These are phyloP conservation scores for Coemansia asiatica DNA, from an alignment of 192 early-diverging fungal species.

Conservation along the genomic window DNA sequence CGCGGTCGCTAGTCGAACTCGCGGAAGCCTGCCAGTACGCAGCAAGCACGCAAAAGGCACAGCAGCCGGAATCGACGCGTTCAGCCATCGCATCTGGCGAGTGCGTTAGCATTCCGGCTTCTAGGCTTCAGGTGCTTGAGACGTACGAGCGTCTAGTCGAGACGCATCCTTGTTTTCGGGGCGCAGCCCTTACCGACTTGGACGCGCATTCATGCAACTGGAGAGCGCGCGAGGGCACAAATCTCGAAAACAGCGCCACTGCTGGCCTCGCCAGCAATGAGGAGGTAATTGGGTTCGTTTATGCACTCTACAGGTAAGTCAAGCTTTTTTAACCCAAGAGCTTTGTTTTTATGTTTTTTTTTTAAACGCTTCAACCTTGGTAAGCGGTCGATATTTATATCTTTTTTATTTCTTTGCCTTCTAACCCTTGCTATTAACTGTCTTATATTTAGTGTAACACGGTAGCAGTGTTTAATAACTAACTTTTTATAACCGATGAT, in stretches of 20 bases:
- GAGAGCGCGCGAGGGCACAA: too few relatives aligned
- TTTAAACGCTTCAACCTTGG: neutral
- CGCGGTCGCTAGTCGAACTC: neutral
- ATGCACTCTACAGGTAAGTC: too few relatives aligned
- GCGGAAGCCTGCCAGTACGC: neutral
- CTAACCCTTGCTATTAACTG: too few relatives aligned
- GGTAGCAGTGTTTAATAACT: too few relatives aligned
- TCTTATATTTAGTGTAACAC: too few relatives aligned
- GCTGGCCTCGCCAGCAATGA: too few relatives aligned
- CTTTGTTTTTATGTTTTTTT: neutral
- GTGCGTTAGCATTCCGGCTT: neutral
- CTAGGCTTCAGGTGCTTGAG: neutral
- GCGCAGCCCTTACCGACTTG: neutral
- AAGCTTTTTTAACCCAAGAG: neutral
- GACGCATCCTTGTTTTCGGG: neutral
- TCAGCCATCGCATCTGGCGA: neutral
- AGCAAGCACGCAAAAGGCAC: neutral
- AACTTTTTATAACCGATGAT: too few relatives aligned
- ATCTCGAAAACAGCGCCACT: too few relatives aligned
- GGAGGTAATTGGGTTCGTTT: too few relatives aligned
- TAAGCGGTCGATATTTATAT: too few relatives aligned
- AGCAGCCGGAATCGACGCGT: neutral
- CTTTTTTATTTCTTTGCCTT: too few relatives aligned
- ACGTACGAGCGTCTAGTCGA: neutral
- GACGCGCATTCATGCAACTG: too few relatives aligned